Evolutionary conservation across 2,329 filamentous ascomycete species (phyloP).

Genomic region (Sclerotinia spermophila): DNA sequence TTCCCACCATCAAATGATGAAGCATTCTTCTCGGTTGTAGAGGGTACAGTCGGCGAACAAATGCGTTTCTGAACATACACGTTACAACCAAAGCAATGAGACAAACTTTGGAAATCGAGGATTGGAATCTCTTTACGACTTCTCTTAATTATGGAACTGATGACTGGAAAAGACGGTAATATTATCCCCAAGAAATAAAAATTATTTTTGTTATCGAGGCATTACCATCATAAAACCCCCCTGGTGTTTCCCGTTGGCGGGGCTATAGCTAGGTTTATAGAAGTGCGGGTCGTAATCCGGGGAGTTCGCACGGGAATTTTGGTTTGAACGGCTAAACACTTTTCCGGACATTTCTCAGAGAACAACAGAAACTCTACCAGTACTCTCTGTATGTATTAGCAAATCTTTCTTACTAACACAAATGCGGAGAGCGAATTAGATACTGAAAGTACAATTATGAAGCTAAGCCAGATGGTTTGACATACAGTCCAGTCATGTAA

Average conservation of each 20-base stretch:
- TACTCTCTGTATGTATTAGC: too few relatives aligned
- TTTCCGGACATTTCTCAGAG: slow-evolving; percentile 3
- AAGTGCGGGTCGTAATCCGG: slow-evolving; percentile 15
- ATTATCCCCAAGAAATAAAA: background rate
- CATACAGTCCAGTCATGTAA: too few relatives aligned
- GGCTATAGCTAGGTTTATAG: background rate
- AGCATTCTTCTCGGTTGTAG: slow-evolving; percentile 54
- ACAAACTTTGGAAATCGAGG: background rate
- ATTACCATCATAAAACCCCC: background rate
- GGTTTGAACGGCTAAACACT: slow-evolving; percentile 11
- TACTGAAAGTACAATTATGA: background rate
- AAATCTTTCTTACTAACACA: background rate
- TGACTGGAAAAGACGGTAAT: background rate
- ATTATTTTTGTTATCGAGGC: background rate
- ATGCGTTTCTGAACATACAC: slow-evolving; percentile 7
- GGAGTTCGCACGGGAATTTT: background rate
- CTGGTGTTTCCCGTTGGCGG: background rate
- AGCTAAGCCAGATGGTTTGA: background rate
- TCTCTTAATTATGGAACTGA: background rate
- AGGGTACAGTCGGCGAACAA: background rate
- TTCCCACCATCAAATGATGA: slow-evolving; percentile 89
- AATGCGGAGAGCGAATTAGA: slow-evolving; percentile 6
- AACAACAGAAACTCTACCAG: background rate
- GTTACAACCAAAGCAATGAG: background rate
- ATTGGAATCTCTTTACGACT: slow-evolving; percentile 15